A percentile compares a stretch with the other conserved stretches of the same genome.
phyloP scores from a whole-genome alignment of 129 eudicot species.

The Ambrosia artemisiifolia region DNA sequence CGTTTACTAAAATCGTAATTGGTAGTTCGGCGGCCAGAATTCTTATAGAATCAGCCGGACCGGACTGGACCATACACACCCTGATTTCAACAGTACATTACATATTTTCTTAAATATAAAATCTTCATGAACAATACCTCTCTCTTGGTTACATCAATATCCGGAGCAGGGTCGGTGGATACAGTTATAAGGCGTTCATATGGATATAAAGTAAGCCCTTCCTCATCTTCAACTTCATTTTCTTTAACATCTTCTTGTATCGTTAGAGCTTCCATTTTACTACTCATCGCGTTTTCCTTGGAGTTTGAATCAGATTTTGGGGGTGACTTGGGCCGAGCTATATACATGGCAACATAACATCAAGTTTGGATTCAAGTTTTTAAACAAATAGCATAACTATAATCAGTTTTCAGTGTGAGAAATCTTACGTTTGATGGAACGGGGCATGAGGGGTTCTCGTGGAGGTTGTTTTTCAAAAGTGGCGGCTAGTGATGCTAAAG shows the following conservation, averaged over 20 bases:
- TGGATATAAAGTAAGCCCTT: conserved; percentile 68
- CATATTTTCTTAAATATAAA: neutral
- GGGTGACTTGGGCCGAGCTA: conserved; percentile 53
- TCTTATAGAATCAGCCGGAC: neutral
- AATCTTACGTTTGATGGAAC: conserved; percentile 62
- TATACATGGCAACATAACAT: conserved; percentile 12
- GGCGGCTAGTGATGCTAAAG: conserved; percentile 60
- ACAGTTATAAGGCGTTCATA: conserved; percentile 69
- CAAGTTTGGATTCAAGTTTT: conserved; percentile 6
- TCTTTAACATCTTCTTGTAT: conserved; percentile 84
- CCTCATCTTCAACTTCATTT: conserved; percentile 82
- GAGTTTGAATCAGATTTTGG: conserved; percentile 47
- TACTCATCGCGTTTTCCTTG: conserved; percentile 55
- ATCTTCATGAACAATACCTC: conserved; percentile 49
- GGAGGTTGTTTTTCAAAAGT: conserved; percentile 67
- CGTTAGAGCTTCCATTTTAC: conserved; percentile 54
- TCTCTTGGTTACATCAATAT: conserved; percentile 85
- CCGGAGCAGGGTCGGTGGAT: conserved; percentile 63
- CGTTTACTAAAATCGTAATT: neutral
- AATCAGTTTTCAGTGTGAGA: neutral
- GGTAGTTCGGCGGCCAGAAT: neutral
- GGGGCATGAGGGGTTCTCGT: conserved; percentile 56
- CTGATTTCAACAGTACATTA: neutral
- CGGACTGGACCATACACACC: neutral
- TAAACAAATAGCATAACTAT: neutral